A percentile compares a stretch with the other conserved stretches of the same genome.
Evolutionary conservation across 2,329 filamentous ascomycete species (phyloP).

Genomic region (Diaporthe helianthi): DNA sequence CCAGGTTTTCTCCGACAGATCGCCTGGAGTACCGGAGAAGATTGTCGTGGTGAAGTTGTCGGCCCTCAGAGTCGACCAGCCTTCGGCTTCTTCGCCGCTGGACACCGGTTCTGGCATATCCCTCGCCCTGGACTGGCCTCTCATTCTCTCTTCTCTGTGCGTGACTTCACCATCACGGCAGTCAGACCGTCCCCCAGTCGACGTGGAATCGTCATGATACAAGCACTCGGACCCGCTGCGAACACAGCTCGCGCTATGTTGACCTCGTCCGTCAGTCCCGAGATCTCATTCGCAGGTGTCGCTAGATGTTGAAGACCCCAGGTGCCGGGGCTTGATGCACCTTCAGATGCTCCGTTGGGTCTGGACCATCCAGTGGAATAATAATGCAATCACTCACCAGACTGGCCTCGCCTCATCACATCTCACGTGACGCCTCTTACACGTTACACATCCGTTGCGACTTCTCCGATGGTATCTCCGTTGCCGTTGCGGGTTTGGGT

Average conservation of each 20-base stretch:
- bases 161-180: background rate
- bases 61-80: background rate
- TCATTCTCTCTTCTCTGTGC: background rate
- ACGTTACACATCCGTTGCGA: conserved; percentile 47
- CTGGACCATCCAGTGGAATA: background rate
- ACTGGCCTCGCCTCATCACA: conserved; percentile 55
- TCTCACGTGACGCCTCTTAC: conserved; percentile 53
- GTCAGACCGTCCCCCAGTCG: conserved; percentile 33
- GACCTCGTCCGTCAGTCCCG: background rate
- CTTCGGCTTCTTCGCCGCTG: background rate
- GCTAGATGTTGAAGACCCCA: background rate
- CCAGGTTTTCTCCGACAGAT: conserved; percentile 45
- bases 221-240: conserved; percentile 53
- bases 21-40: background rate
- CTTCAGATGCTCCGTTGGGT: background rate
- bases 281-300: background rate
- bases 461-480: conserved; percentile 48
- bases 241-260: conserved; percentile 52
- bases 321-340: background rate
- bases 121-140: background rate
- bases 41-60: background rate
- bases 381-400: conserved; percentile 46
- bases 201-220: conserved; percentile 39
- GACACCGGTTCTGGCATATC: background rate
- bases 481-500: conserved; percentile 41